A percentile compares a stretch with the other conserved stretches of the same genome.
These are phyloP conservation scores for Schoenoplectus triqueter DNA, from an alignment of 202 grass and related monocot genomes.

Conservation along the genomic window DNA sequence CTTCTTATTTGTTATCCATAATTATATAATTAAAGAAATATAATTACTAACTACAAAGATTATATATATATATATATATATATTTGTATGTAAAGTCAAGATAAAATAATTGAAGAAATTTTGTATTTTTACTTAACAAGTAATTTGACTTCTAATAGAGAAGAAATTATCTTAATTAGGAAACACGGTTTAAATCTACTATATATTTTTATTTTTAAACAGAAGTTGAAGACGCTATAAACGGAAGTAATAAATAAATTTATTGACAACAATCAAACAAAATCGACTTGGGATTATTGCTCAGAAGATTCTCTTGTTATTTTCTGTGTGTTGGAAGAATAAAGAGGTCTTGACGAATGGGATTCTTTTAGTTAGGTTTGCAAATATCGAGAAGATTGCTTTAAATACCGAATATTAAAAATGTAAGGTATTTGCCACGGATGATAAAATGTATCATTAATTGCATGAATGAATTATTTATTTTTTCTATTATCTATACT, in stretches of 20 bases:
- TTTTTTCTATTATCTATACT: too few relatives aligned
- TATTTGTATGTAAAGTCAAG: too few relatives aligned
- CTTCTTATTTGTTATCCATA: too few relatives aligned
- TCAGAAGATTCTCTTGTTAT: slow-evolving; percentile 21
- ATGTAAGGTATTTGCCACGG: not conserved
- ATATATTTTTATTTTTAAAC: not conserved
- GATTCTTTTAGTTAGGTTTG: slow-evolving; percentile 3
- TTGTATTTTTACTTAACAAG: not conserved
- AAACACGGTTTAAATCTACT: not conserved
- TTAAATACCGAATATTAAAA: not conserved
- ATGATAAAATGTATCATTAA: not conserved
- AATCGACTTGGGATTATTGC: not conserved
- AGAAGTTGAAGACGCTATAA: not conserved
- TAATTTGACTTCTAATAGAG: not conserved
- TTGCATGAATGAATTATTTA: not conserved
- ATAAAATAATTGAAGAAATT: too few relatives aligned
- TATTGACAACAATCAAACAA: not conserved
- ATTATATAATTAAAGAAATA: too few relatives aligned
- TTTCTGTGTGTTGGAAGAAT: slow-evolving; percentile 19
- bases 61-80: too few relatives aligned
- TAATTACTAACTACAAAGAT: too few relatives aligned
- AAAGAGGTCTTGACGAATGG: slow-evolving; percentile 33
- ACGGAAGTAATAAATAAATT: not conserved
- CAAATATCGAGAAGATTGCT: not conserved
- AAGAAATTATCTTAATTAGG: not conserved